Evolutionary conservation across 2,329 filamentous ascomycete species (phyloP), one percentile per base, ranked within the genome.

Genomic region (Ceratocystis destructans): DNA sequence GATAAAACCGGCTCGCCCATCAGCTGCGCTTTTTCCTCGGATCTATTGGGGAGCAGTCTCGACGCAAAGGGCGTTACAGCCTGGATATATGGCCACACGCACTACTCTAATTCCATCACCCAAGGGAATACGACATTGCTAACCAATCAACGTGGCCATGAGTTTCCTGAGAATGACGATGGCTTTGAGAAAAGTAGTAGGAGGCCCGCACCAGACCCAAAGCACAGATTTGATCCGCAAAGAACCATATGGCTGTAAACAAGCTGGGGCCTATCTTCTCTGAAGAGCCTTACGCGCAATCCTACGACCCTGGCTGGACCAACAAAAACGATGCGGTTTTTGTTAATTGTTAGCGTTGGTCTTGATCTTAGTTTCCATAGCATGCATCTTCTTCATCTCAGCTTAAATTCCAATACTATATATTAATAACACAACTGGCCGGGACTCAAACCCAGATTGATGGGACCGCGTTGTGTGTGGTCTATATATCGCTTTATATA

Each of bases 11-110:
- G 75, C 17, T 81, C 76, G 25, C 76, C 78, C 0, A 80, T 78
- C 76, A 75, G 73, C 1, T 75, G 75, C 6, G 82, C 79, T 0
- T 86, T 84, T 71, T 79, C 77, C 3, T 84, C 81, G 0, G 79
- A 84, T 65, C 68, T 77, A 5, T 22, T 77, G 3, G 68, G 69
- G 37, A 70, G 71, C 22, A 25, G 48, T 3, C 25, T 44, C 8
- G 25, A 44, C 22, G 45, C 64, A 28, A 61, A 64, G 31, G 25
- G 41, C 17, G 75, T 80, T 0, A 72, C 71, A 10, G 64, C 69
- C 4, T 81, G 77, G 77, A 74, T 78, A 61, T 79, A 81, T 74
- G 80, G 79, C 0, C 79, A 81, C 67, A 81, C 79, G 0, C 79
- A 81, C 69, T 79, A 74, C 67, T 77, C 75, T 2, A 77, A 74